Evolutionary conservation across 306 rosid genomes (phyloP), one percentile per base, ranked within the genome.

Genomic region (Dalbergia oliveri): DNA sequence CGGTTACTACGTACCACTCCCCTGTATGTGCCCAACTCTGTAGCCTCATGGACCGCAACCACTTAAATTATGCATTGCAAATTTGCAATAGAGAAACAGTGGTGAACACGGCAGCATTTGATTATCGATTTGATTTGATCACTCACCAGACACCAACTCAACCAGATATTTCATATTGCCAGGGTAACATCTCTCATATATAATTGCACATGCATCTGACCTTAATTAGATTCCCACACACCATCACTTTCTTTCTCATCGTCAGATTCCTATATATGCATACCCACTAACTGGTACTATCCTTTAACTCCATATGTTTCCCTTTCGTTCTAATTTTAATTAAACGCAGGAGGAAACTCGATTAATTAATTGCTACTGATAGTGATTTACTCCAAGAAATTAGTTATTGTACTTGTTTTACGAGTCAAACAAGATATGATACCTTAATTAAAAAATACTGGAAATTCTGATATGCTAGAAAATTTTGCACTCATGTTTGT

Each of bases 21-120:
- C 51, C 45, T 65, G 51, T 45, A 83, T 72, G 62, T 79, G 57
- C 44, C 60, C 51, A 0, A 34, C 33, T 69, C 69, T 76, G 75
- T 39, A 82, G 72, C 82, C 80, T 81, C 34, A 77, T 78, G 80
- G 61, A 54, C 68, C 68, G 47, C 57, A 43, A 31, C 60, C 37
- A 72, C 45, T 41, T 16, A 11, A 49, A 66, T 72, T 19, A 59
- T 66, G 71, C 13, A 37, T 63, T 19, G 33, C 39, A 65, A 33
- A 53, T 66, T 26, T 26, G 31, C 31, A 26, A 26, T 26, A 26
- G 31, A 26, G 31, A 26, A 26, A 26, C 3, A 65, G 7, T 16
- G 70, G 41, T 2, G 5, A 49, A 16, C 56, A 13, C 7, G 15
- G 47, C 21, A 9, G 3, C 64, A 73, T 81, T 33, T 66, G 63